Percentiles rank a stretch among this genome's conserved stretches.
phyloP scores from a whole-genome alignment of 495 filamentous ascomycete species.

The Bacidia rubella region DNA sequence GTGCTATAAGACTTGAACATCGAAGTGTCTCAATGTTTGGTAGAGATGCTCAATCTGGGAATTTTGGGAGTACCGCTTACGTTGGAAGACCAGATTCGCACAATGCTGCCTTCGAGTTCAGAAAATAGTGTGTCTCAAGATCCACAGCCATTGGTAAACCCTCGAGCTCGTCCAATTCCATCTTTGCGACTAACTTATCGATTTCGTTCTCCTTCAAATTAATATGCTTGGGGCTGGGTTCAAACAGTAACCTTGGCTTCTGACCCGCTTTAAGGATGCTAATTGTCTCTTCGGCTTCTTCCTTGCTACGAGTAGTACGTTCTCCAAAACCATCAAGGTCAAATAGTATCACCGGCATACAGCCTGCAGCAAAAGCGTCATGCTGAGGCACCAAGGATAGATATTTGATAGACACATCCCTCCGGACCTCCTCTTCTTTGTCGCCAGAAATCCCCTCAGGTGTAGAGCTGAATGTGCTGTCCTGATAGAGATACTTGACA shows the following conservation, averaged over 20 bases:
- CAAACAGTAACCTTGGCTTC: background rate
- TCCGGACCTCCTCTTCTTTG: background rate
- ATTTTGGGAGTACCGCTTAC: slow-evolving; percentile 2
- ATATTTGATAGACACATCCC: slow-evolving; percentile 4
- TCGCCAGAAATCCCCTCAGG: background rate
- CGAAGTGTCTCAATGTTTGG: background rate
- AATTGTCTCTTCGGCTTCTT: slow-evolving; percentile 21
- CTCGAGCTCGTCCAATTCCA: slow-evolving; percentile 17
- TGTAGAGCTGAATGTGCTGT: slow-evolving; percentile 17
- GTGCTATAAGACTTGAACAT: background rate
- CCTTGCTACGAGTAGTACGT: slow-evolving; percentile 14
- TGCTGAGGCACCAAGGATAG: slow-evolving; percentile 21
- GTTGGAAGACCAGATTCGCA: slow-evolving; percentile 15
- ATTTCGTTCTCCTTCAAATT: slow-evolving; percentile 15
- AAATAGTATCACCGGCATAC: slow-evolving; percentile 20
- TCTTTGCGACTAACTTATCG: slow-evolving; percentile 20
- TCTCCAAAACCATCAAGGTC: slow-evolving; percentile 4
- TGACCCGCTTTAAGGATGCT: slow-evolving; percentile 10
- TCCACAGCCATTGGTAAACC: slow-evolving; percentile 13
- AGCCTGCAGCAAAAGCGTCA: slow-evolving; percentile 23
- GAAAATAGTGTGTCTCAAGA: slow-evolving; percentile 21
- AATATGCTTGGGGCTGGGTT: slow-evolving; percentile 5
- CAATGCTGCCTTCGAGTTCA: slow-evolving; percentile 22
- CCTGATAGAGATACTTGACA: slow-evolving; percentile 24
- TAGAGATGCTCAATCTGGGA: background rate